phyloP scores from a whole-genome alignment of 1,284 basidiomycete species.

The Cutaneotrichosporon dermatis region DNA sequence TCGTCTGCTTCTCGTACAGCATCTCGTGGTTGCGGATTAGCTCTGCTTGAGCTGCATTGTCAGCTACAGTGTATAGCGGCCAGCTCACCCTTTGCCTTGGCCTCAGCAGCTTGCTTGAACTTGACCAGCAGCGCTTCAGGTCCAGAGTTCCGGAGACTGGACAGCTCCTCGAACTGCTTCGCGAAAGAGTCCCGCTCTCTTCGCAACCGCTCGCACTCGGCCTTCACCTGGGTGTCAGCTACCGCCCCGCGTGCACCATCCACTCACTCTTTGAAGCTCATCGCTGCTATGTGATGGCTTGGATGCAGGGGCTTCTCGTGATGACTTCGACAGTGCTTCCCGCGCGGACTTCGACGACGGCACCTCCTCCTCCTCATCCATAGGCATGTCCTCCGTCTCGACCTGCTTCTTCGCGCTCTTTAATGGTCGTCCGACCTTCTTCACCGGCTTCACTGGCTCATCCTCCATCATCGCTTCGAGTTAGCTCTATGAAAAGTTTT shows the following conservation, averaged over 20 bases:
- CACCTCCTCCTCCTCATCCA: neutral
- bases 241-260: no score
- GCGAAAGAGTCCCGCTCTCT: slow-evolving; percentile 37
- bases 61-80: neutral
- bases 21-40: slow-evolving; percentile 39
- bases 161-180: slow-evolving; percentile 46
- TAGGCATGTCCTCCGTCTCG: neutral
- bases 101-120: slow-evolving; percentile 37
- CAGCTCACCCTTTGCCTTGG: slow-evolving; percentile 33
- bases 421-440: slow-evolving; percentile 1
- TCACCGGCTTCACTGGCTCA: neutral
- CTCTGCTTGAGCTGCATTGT: slow-evolving; percentile 38
- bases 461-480: neutral
- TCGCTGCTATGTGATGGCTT: no score
- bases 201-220: slow-evolving; percentile 30
- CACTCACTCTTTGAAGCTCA: neutral
- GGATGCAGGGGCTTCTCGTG: neutral
- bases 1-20: slow-evolving; percentile 36
- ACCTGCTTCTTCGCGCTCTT: neutral
- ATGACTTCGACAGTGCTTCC: no score
- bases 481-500: no score
- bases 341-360: no score
- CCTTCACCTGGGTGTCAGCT: slow-evolving; percentile 11
- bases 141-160: slow-evolving; percentile 30
- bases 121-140: slow-evolving; percentile 34